Evolutionary conservation across 257 asterid species (phyloP).

Genomic region (Penstemon barbatus): DNA sequence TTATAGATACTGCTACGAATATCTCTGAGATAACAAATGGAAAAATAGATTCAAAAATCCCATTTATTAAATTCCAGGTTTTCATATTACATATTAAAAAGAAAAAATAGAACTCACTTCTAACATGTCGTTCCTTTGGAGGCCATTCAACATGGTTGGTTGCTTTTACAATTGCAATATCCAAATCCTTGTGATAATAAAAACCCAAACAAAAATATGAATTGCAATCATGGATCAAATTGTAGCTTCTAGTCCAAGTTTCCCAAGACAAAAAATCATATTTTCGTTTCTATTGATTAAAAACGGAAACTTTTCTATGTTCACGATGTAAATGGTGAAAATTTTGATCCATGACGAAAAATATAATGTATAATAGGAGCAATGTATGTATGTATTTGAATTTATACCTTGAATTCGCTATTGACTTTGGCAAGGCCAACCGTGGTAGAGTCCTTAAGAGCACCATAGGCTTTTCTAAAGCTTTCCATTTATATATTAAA

Average conservation of each 20-base stretch:
- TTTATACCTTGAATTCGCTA: constrained; percentile 81
- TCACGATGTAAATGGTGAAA: no score
- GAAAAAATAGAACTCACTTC: constrained; percentile 52
- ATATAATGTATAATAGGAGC: no score
- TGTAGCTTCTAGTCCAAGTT: no score
- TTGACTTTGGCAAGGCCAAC: constrained; percentile 98
- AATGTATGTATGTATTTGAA: no score
- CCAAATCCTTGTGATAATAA: constrained; percentile 63
- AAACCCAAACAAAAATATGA: background rate
- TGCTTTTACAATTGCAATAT: constrained; percentile 86
- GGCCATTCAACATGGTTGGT: constrained; percentile 87
- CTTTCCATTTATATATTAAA: constrained; percentile 59
- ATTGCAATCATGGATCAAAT: no score
- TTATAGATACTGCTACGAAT: constrained; percentile 54
- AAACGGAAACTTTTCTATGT: no score
- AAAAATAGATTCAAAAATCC: background rate
- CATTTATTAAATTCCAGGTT: no score
- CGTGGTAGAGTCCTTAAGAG: constrained; percentile 88
- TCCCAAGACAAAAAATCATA: no score
- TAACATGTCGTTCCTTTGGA: constrained; percentile 85
- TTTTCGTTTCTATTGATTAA: no score
- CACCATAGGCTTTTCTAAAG: constrained; percentile 91
- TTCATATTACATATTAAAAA: background rate
- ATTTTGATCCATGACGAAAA: no score
- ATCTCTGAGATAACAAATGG: constrained; percentile 44